Percentiles rank a stretch among this genome's conserved stretches.
phyloP scores from a whole-genome alignment of 805 yeast species.

The Yamadazyma akitaensis region DNA sequence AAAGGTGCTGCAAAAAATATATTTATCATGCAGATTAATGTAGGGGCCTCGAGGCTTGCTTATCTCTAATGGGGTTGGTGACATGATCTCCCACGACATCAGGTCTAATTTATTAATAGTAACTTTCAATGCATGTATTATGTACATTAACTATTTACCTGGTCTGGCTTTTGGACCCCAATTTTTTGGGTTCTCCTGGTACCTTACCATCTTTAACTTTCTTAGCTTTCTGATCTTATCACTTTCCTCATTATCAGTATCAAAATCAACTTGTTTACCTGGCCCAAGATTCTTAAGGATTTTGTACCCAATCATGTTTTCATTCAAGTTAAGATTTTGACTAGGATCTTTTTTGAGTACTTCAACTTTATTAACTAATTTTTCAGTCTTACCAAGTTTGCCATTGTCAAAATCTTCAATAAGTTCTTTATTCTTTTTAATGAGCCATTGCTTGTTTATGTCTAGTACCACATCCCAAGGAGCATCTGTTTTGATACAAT shows the following conservation, averaged over 20 bases:
- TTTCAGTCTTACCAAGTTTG: conserved; percentile 12
- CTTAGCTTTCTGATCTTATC: conserved; percentile 58
- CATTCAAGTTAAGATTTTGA: conserved; percentile 37
- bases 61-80: no score
- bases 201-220: conserved; percentile 77
- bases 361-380: conserved; percentile 17
- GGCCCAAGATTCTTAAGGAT: conserved; percentile 45
- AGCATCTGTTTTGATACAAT: conserved; percentile 86
- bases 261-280: conserved; percentile 47
- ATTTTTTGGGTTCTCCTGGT: conserved; percentile 88
- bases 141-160: not conserved
- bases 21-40: no score
- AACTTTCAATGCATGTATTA: not conserved
- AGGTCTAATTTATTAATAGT: no score
- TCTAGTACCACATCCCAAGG: conserved; percentile 79
- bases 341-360: conserved; percentile 28
- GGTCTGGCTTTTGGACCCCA: conserved; percentile 98
- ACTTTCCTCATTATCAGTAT: conserved; percentile 54
- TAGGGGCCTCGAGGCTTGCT: no score
- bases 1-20: no score
- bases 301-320: conserved; percentile 47
- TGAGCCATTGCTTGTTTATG: conserved; percentile 60
- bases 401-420: conserved; percentile 19
- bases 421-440: conserved; percentile 26
- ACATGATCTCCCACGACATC: no score